Conservation (phyloP, 208 protist species). For the Leishmania mexicana region DNA sequence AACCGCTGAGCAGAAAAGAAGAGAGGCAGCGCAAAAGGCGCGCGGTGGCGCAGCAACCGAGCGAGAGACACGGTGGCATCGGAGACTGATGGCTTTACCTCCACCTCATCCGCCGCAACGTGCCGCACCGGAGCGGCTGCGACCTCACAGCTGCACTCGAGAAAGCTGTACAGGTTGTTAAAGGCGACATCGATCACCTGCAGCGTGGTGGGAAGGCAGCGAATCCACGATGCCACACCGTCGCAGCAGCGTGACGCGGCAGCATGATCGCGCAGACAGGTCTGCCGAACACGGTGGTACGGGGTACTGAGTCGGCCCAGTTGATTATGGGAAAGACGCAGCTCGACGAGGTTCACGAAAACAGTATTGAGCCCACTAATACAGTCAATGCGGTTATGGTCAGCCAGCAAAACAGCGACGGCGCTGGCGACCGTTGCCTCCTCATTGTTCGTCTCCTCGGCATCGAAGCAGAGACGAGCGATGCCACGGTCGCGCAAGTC, state of each 20-base stretch:
- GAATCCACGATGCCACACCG: constrained; percentile 63
- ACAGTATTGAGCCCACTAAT: constrained; percentile 57
- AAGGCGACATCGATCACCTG: constrained; percentile 67
- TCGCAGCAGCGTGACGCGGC: constrained; percentile 24
- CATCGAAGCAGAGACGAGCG: constrained; percentile 69
- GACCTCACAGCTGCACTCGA: constrained; percentile 44
- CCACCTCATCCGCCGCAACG: not conserved
- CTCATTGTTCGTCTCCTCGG: constrained; percentile 35
- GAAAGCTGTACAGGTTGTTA: constrained; percentile 71
- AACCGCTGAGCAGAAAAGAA: constrained; percentile 65
- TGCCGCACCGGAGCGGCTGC: not conserved
- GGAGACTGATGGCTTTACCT: not conserved
- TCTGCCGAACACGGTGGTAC: constrained; percentile 20
- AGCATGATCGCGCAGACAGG: not conserved
- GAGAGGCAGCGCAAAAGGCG: constrained; percentile 51
- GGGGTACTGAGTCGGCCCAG: constrained; percentile 47
- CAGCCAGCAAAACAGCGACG: constrained; percentile 42
- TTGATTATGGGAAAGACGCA: constrained; percentile 72
- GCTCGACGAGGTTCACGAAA: constrained; percentile 59
- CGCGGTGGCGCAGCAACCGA: constrained; percentile 52
- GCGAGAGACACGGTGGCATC: not conserved
- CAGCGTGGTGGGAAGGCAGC: constrained; percentile 62
- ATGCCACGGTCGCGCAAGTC: constrained; percentile 70
- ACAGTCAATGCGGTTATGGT: constrained; percentile 58
- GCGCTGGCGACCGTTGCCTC: constrained; percentile 56